Evolutionary conservation across 257 asterid species (phyloP), one percentile per base, ranked within the genome.

Genomic region (Anisodus tanguticus): DNA sequence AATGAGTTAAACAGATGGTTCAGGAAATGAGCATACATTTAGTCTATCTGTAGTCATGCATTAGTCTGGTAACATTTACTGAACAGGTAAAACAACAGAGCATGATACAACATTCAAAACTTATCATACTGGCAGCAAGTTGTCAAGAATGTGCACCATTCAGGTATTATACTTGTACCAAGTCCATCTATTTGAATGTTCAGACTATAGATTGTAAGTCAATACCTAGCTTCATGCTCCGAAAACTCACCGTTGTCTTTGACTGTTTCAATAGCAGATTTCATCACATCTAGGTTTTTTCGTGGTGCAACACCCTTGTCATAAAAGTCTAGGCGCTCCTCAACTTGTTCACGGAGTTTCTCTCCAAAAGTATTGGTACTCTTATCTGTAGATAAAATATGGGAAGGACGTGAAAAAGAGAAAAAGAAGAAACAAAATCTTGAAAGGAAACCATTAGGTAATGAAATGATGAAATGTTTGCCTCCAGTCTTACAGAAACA

Each of bases 261-360:
- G 26, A 88, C 84, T 39, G 88, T 88, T 68, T 88, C 96, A 35
- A 96, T 79, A 43, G 93, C 98, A 81, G 98, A 84, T 88, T 92
- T 91, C 99, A 96, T 96, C 87, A 93, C 90, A 81, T 96, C 99
- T 8, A 94, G 87, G 89, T 96, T 96, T 87, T 96, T 96, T 53
- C 97, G 95, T 78, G 98, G 98, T 79, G 99, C 99, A 83, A 94
- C 98, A 35, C 98, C 99, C 89, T 94, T 93, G 84, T 96, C 99
- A 76, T 96, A 96, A 71, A 96, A 96, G 64, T 96, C 98, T 1
- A 96, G 97, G 8, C 99, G 86, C 88, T 96, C 99, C 87, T 96
- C 99, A 81, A 96, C 99, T 90, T 96, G 99, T 89, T 96, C 97
- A 47, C 99, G 98, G 62, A 96, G 98, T 85, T 96, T 94, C 89